Conservation (phyloP, 441 rosid genomes). For the Erysimum cheiri region DNA sequence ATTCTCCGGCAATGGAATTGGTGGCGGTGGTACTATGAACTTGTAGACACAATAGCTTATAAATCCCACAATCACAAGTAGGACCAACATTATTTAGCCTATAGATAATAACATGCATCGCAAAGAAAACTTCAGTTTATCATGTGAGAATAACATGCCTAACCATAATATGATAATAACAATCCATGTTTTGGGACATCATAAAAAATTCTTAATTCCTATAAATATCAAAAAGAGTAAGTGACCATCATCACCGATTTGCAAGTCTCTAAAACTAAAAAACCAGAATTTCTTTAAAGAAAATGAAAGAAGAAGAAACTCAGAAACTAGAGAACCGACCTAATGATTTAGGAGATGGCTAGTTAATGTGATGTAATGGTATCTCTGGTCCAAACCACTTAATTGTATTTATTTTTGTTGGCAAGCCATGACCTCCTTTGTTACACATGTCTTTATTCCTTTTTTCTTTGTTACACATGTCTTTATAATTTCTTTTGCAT, state of each 20-base stretch:
- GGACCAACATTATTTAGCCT: constrained; percentile 31
- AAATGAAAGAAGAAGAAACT: constrained; percentile 8
- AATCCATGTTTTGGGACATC: background rate
- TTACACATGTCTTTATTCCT: constrained; percentile 12
- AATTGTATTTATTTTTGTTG: constrained; percentile 1
- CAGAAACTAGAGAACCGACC: constrained; percentile 4
- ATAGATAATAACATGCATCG: background rate
- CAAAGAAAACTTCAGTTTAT: background rate
- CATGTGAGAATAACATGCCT: constrained; percentile 13
- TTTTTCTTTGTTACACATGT: background rate
- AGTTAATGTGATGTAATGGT: background rate
- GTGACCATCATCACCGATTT: background rate
- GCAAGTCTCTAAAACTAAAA: background rate
- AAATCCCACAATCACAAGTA: constrained; percentile 50
- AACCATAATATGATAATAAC: background rate
- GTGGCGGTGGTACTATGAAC: constrained; percentile 62
- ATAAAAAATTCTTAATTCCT: background rate
- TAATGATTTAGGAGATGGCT: constrained; percentile 21
- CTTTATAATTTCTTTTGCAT: constrained; percentile 1
- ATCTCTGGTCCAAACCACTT: constrained; percentile 7
- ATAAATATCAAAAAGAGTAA: background rate
- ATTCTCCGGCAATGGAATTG: constrained; percentile 54
- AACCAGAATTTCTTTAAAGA: background rate
- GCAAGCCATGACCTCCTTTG: background rate
- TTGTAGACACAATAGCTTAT: constrained; percentile 58